Base-by-base conservation (phyloP, 768 basidiomycete species). In the Peribolospora baueri region DNA sequence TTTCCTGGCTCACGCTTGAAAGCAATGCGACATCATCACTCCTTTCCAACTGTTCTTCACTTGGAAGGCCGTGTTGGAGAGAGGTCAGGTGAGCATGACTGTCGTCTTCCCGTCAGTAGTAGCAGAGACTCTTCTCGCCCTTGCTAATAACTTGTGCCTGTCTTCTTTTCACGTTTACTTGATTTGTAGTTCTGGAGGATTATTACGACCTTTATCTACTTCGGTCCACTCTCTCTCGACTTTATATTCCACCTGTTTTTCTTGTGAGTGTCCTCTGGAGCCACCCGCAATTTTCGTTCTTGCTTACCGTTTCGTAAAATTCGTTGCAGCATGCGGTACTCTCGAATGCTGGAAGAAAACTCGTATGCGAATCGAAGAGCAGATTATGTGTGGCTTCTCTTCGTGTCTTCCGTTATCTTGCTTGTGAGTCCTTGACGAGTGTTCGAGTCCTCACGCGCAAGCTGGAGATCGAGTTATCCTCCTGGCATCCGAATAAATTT, bases 211-310 rank as follows among this genome's bases (percentile, higher is more conserved):
- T 97, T 97, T 74, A 81, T 88, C 63, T 98, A 90, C 69, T 97
- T 95, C 68, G 93, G 91, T 8, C 76, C 81, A 1, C 77, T 97
- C 64, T 86, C 83, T 4, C 70, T 97, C 25, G 91, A 97, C 67
- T 86, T 95, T 61, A 75, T 91, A 56, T 93, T 97, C 69, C 91
- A 97, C 66, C 74, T 98, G 53, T 95, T 95, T 73, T 98, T 97
- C 74, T 93, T 98, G 91, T 91, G 65, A 67, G 88, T 4, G 6
- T 3, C 6, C n/a, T 7, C 39, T 14, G 45, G 36, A 14, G 2
- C 43, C 7, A 25, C 36, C 37, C 40, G 46, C 7, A 0, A 8
- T 46, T 36, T 7, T 43, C 55, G 14, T 36, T 42, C 36, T 37
- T 25, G 50, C 47, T 37, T 42, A 53, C 37, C 11, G 5, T 52